A percentile compares a stretch with the other conserved stretches of the same genome.
phyloP scores from a whole-genome alignment of 345 rosid genomes.

The Firmiana major region DNA sequence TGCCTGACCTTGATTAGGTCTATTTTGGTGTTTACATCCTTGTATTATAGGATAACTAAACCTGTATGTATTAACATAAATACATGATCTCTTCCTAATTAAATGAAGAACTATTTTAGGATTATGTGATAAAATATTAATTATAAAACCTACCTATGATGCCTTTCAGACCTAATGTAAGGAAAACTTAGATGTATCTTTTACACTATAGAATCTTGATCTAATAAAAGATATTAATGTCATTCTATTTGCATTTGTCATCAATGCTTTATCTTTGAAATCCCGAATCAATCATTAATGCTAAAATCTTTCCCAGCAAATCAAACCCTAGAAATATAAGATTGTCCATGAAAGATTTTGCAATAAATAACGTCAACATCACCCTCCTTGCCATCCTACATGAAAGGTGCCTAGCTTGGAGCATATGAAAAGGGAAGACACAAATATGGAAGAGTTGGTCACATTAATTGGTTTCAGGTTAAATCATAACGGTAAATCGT shows the following conservation, averaged over 20 bases:
- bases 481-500: background rate
- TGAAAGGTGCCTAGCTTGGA: background rate
- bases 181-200: background rate
- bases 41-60: background rate
- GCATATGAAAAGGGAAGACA: background rate
- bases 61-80: background rate
- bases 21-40: background rate
- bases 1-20: background rate
- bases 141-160: background rate
- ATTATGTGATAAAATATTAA: background rate
- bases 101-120: background rate
- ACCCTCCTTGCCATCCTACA: background rate
- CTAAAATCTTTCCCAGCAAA: background rate
- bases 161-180: background rate
- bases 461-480: background rate
- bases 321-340: background rate
- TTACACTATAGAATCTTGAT: background rate
- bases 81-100: background rate
- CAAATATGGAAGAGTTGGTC: conserved; percentile 1
- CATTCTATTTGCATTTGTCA: background rate
- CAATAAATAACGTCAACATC: background rate
- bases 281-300: background rate
- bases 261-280: background rate
- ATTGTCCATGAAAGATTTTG: conserved; percentile 6
- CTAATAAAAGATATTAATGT: background rate